These are phyloP conservation scores for Komagataella populi DNA, from an alignment of 805 yeast species.

Conservation along the genomic window DNA sequence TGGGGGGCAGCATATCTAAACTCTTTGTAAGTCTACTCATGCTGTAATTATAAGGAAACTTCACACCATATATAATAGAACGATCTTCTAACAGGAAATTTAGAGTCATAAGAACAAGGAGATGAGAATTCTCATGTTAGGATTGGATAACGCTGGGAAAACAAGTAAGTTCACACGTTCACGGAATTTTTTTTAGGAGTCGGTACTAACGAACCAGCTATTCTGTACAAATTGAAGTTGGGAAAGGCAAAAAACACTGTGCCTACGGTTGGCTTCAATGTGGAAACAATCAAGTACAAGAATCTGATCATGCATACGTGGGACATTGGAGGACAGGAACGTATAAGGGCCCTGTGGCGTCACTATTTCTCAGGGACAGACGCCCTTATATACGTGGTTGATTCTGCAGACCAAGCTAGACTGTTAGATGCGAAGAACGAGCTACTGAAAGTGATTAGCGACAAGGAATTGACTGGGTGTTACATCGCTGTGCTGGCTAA, in stretches of 20 bases:
- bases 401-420: constrained; percentile 60
- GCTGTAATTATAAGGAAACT: neutral
- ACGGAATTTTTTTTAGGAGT: neutral
- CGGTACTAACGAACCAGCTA: constrained; percentile 23
- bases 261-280: constrained; percentile 91
- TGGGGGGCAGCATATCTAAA: neutral
- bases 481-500: constrained; percentile 77
- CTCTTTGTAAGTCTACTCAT: neutral
- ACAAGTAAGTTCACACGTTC: constrained; percentile 28
- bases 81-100: neutral
- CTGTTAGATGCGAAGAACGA: constrained; percentile 70
- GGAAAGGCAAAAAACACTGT: constrained; percentile 70
- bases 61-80: neutral
- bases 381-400: constrained; percentile 85
- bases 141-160: constrained; percentile 88
- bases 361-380: constrained; percentile 91
- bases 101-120: constrained; percentile 11
- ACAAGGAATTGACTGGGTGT: constrained; percentile 73
- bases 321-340: constrained; percentile 93
- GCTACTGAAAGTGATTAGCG: constrained; percentile 63
- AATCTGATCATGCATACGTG: constrained; percentile 45
- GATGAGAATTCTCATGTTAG: constrained; percentile 68
- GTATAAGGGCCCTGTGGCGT: constrained; percentile 88
- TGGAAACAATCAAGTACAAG: constrained; percentile 36
- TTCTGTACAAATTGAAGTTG: constrained; percentile 68